A percentile compares a stretch with the other conserved stretches of the same genome.
Conservation (phyloP, 2,329 filamentous ascomycete species). For the Talaromyces sp. region DNA sequence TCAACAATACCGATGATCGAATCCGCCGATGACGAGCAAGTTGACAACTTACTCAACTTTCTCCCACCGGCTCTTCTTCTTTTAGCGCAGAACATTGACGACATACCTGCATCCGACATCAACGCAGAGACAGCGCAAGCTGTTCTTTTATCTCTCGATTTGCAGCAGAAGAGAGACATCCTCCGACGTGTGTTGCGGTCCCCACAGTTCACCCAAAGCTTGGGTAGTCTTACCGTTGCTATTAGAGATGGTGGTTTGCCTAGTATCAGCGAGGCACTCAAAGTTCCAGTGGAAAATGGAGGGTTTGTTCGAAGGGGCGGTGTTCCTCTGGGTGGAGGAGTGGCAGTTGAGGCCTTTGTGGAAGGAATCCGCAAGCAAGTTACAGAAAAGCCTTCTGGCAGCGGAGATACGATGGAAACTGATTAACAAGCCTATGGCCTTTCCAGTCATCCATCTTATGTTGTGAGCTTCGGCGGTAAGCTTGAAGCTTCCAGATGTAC, state of each 20-base stretch:
- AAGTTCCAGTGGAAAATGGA: conserved; percentile 77
- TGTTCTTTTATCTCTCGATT: conserved; percentile 69
- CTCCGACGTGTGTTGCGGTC: conserved; percentile 80
- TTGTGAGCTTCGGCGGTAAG: not conserved
- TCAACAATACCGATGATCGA: conserved; percentile 77
- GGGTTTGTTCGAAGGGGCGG: conserved; percentile 74
- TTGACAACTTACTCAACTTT: conserved; percentile 73
- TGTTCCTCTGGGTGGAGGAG: conserved; percentile 81
- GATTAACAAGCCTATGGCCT: too few species aligned
- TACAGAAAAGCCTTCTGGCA: conserved; percentile 48
- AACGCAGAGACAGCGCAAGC: conserved; percentile 67
- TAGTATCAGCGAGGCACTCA: conserved; percentile 81
- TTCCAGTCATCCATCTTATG: too few species aligned
- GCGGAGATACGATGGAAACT: conserved; percentile 13
- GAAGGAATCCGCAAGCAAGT: conserved; percentile 81
- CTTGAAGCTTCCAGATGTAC: not conserved
- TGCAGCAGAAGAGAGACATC: conserved; percentile 75
- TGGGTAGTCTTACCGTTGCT: conserved; percentile 81
- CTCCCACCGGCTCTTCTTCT: conserved; percentile 77
- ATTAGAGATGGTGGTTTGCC: conserved; percentile 87
- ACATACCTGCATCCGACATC: conserved; percentile 64
- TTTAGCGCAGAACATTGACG: conserved; percentile 66
- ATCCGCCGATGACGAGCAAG: conserved; percentile 59
- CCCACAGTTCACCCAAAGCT: conserved; percentile 85
- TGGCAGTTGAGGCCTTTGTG: conserved; percentile 88